These are phyloP conservation scores for Guyanaporus albipodus DNA, from an alignment of 768 basidiomycete genomes.

Conservation along the genomic window DNA sequence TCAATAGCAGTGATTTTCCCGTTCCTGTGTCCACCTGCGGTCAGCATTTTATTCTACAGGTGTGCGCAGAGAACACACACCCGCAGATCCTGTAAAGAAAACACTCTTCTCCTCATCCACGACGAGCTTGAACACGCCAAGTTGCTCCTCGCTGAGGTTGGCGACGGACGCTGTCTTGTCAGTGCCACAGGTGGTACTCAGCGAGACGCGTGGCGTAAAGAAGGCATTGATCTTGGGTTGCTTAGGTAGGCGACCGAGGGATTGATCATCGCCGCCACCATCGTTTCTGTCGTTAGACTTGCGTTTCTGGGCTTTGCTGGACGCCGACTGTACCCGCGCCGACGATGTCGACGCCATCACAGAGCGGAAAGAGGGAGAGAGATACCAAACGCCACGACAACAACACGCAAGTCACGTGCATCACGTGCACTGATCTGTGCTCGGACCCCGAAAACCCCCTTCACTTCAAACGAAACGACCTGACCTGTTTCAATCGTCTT, in stretches of 20 bases:
- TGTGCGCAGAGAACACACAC: slow-evolving; percentile 30
- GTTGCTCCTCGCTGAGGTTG: slow-evolving; percentile 52
- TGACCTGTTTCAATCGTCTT: neutral
- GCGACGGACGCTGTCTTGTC: slow-evolving; percentile 33
- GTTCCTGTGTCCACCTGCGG: slow-evolving; percentile 40
- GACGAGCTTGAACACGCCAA: slow-evolving; percentile 45
- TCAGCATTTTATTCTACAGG: neutral
- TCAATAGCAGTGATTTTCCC: slow-evolving; percentile 58
- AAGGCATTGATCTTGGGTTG: slow-evolving; percentile 26
- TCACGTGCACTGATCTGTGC: slow-evolving; percentile 24
- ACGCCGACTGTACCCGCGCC: slow-evolving; percentile 2
- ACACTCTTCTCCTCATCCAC: slow-evolving; percentile 56
- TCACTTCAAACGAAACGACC: neutral
- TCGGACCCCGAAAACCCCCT: neutral
- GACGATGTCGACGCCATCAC: slow-evolving; percentile 6
- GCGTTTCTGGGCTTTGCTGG: slow-evolving; percentile 22
- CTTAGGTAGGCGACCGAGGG: slow-evolving; percentile 5
- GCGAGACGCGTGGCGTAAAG: slow-evolving; percentile 27
- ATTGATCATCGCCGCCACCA: neutral
- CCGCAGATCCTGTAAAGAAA: slow-evolving; percentile 70
- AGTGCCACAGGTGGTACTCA: slow-evolving; percentile 27
- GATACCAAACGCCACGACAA: slow-evolving; percentile 14
- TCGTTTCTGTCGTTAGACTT: slow-evolving; percentile 12
- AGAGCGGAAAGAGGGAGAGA: neutral
- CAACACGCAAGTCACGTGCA: slow-evolving; percentile 18